Evolutionary conservation across 768 basidiomycete genomes (phyloP), one percentile per base, ranked within the genome.

Genomic region (Russula dissimulans): DNA sequence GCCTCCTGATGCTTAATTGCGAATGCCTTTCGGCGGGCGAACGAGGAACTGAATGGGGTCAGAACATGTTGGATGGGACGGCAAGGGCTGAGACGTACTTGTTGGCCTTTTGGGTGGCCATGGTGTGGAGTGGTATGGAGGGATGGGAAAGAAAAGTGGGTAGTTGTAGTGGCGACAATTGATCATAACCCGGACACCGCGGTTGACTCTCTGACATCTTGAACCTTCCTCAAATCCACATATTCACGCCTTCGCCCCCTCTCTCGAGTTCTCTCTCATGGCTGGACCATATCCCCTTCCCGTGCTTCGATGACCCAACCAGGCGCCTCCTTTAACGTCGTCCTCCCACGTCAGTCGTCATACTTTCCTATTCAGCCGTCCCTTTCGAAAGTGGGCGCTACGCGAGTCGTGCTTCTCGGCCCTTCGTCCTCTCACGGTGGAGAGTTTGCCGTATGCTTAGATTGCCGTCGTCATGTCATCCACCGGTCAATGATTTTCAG

Each of bases 1-100:
- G 83, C 85, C 66, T 89, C 86, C 41, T 72, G 72, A 66, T 77
- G 79, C 69, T 85, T 74, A 64, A 75, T 70, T 54, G 74, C 72
- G 54, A 74, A 69, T 6, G 72, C 69, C 70, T 78, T 79, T 60
- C 77, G 74, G 71, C 73, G 61, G 68, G 70, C 66, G 69, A 78
- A 72, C 72, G 79, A 65, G 64, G 73, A 58, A 72, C 78, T 74
- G 17, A 18, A 65, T 69, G 52, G 12, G 58, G 53, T 58, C 55
- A 59, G 47, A n/a, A 31, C 53, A 14, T 15, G 18, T n/a, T 18
- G 32, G 45, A 12, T 46, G 43, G 46, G 44, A 31, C 29, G 26
- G 38, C 5, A 26, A 15, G n/a, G 46, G 26, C 22, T 5, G 53
- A 39, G 31, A 65, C 63, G 11, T 48, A 66, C 65, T 54, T 56